Conservation (phyloP, 108 stramenopile genomes). For the Skeletonema grethae region DNA sequence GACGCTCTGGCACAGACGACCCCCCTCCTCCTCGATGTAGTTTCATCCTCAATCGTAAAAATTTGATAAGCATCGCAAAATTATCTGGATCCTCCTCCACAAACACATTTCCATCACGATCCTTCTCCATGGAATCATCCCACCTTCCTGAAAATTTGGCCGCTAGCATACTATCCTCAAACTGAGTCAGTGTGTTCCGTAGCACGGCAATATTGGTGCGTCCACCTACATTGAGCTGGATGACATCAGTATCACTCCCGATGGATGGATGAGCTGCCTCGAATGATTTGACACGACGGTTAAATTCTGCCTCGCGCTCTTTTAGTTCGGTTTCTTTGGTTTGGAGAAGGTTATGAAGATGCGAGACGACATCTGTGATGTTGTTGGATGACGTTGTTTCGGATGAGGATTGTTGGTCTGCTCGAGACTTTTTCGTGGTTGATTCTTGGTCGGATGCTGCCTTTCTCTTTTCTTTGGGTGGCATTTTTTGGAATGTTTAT, state of each 20-base stretch:
- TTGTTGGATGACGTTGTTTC: too few relatives aligned
- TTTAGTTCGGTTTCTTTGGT: constrained; percentile 8
- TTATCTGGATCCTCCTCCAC: constrained; percentile 10
- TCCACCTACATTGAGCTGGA: constrained; percentile 28
- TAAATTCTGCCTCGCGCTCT: constrained; percentile 7
- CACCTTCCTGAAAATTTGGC: constrained; percentile 19
- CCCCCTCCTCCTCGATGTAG: not conserved
- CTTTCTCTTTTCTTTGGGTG: too few relatives aligned
- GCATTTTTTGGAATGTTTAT: too few relatives aligned
- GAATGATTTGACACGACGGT: constrained; percentile 2
- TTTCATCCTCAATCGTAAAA: constrained; percentile 3
- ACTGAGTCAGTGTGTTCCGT: not conserved
- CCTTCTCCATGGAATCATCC: constrained; percentile 24
- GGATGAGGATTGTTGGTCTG: too few relatives aligned
- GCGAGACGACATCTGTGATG: not conserved
- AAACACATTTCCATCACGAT: constrained; percentile 25
- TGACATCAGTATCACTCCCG: constrained; percentile 11
- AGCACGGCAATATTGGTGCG: constrained; percentile 12
- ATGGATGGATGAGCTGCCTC: constrained; percentile 1
- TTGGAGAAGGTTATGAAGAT: constrained; percentile 15
- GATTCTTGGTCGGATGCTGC: too few relatives aligned
- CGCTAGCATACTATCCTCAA: constrained; percentile 19
- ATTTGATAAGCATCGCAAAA: constrained; percentile 4
- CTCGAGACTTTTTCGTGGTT: too few relatives aligned
- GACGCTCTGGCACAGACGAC: not conserved